Base-by-base conservation (phyloP, 805 yeast species). In the Lipomyces lipofer region DNA sequence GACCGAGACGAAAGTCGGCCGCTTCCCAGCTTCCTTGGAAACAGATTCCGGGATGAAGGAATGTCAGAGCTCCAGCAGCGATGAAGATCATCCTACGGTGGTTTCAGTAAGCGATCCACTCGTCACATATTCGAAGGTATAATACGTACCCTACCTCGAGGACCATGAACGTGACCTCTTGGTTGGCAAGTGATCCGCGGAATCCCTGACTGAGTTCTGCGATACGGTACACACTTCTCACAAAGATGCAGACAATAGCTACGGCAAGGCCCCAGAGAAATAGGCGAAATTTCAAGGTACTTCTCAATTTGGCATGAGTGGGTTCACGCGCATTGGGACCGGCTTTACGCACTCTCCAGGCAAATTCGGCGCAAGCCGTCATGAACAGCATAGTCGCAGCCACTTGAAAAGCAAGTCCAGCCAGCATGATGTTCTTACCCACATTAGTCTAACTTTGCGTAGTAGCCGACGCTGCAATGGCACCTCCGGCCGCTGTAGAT, bases 121-220 rank as follows among this genome's bases (percentile, higher is more conserved):
- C 13, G 12, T 12, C 35, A n/a, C n/a, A 12, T 12, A 30, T n/a
- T 12, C 12, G n/a, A 12, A 30, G 12, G 12, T 12, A 30, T n/a
- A 12, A 12, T 39, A 39, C 28, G 25, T 39, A 39, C 32, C 12
- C 32, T 22, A 24, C 45, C 32, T 42, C 45, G 12, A 42, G 32
- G 45, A 42, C 12, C 45, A 42, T 42, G 15, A 42, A 42, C 19
- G 45, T 22, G 19, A 42, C 45, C 45, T 42, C n/a, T n/a, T 42
- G 32, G 32, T 42, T 42, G 7, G 45, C 45, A 13, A 42, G 29
- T 13, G 29, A 10, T 24, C 45, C 45, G 9, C 12, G 12, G 13
- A 42, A 42, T 8, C 45, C 45, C 13, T 42, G 33, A n/a, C 32
- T 21, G 3, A 42, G 45, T 22, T 42, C 45, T 5, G 45, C 45